phyloP scores from a whole-genome alignment of 495 filamentous ascomycete genomes.

The Trichocladium antarcticum region DNA sequence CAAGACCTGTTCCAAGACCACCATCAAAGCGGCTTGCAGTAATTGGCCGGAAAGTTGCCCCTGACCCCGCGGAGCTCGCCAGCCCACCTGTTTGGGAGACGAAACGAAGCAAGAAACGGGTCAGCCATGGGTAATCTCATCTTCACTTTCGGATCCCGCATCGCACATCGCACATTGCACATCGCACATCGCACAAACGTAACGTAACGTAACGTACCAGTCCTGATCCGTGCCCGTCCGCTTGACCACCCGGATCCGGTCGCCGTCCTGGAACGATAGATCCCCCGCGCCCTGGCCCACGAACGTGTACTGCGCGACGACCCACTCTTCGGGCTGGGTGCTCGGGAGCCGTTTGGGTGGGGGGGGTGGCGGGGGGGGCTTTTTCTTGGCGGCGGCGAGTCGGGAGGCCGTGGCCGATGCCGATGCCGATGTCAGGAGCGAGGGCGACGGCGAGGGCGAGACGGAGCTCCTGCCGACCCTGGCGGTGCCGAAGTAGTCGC shows the following conservation, averaged over 20 bases:
- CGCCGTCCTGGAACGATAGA: conserved; percentile 71
- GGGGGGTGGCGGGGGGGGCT: conserved; percentile 51
- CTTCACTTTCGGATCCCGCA: too few relatives aligned
- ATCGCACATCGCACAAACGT: too few relatives aligned
- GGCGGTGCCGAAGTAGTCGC: conserved; percentile 42
- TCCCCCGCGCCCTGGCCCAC: conserved; percentile 61
- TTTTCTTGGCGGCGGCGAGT: conserved; percentile 25
- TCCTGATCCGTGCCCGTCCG: conserved; percentile 80
- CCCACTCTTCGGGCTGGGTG: conserved; percentile 46
- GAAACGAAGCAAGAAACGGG: too few relatives aligned
- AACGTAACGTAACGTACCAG: too few relatives aligned
- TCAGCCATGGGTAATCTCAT: too few relatives aligned
- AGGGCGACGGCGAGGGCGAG: background rate
- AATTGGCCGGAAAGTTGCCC: conserved; percentile 88
- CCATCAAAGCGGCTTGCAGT: conserved; percentile 41
- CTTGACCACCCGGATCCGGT: conserved; percentile 71
- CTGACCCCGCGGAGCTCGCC: conserved; percentile 65
- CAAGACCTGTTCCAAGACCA: too few relatives aligned
- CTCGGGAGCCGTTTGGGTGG: conserved; percentile 43
- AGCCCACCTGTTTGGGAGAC: conserved; percentile 51
- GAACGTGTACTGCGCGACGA: conserved; percentile 75
- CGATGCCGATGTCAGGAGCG: background rate
- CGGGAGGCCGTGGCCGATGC: conserved; percentile 15
- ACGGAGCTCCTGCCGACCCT: background rate
- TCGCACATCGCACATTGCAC: too few relatives aligned